Conservation (phyloP, 192 early-diverging fungal species). For the Funneliformis geosporum region DNA sequence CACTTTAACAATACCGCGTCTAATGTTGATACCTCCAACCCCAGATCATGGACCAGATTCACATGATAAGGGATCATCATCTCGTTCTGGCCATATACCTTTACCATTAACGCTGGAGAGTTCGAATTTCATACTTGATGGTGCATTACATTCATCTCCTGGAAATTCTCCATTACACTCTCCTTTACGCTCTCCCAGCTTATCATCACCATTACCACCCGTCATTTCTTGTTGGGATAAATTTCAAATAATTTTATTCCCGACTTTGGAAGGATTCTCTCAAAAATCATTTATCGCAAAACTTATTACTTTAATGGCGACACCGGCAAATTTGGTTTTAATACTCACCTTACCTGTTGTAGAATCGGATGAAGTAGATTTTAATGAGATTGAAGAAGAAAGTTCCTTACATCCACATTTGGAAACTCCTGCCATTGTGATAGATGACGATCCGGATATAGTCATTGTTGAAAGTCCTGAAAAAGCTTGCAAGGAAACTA, state of each 20-base stretch:
- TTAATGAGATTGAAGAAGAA: slow-evolving; percentile 36
- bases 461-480: slow-evolving; percentile 24
- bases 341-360: slow-evolving; percentile 67
- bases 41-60: neutral
- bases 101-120: neutral
- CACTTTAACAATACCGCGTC: neutral
- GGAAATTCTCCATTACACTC: neutral
- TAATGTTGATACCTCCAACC: slow-evolving; percentile 12
- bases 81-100: neutral
- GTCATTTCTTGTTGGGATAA: slow-evolving; percentile 27
- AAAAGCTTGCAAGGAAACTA: slow-evolving; percentile 33
- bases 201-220: slow-evolving; percentile 36
- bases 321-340: slow-evolving; percentile 56
- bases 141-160: neutral
- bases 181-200: slow-evolving; percentile 11
- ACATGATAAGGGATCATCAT: neutral
- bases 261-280: slow-evolving; percentile 55
- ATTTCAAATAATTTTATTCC: slow-evolving; percentile 50
- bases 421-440: neutral
- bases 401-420: slow-evolving; percentile 26
- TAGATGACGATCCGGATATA: neutral
- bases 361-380: slow-evolving; percentile 41
- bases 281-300: slow-evolving; percentile 50
- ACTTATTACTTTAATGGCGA: slow-evolving; percentile 50
- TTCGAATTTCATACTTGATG: neutral